Conservation (phyloP, 2,329 filamentous ascomycete genomes). For the Purpureocillium lavendulum region DNA sequence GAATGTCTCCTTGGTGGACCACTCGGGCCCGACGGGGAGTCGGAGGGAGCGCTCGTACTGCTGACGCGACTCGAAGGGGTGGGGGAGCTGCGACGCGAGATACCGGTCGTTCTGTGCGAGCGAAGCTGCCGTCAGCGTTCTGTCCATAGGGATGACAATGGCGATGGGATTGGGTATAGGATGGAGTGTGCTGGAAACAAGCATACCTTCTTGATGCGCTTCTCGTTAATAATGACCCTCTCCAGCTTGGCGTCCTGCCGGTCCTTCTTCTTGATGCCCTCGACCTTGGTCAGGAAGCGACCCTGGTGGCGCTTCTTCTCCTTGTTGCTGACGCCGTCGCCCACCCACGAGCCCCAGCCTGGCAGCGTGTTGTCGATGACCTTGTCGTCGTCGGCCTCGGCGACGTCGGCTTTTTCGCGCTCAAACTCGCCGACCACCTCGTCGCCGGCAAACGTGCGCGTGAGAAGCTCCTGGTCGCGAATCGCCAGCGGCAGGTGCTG, state of each 20-base stretch:
- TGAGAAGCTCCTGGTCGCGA: constrained; percentile 60
- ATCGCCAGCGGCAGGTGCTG: constrained; percentile 48
- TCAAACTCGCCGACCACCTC: constrained; percentile 77
- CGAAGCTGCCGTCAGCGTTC: background rate
- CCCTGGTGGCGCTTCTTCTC: constrained; percentile 56
- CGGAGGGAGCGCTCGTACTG: constrained; percentile 88
- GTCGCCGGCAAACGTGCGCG: constrained; percentile 80
- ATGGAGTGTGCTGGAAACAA: too few relatives aligned
- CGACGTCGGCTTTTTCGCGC: constrained; percentile 65
- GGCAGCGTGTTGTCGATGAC: constrained; percentile 77
- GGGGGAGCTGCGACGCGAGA: constrained; percentile 73
- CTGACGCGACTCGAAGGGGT: constrained; percentile 77
- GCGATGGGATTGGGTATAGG: constrained; percentile 5
- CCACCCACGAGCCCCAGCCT: constrained; percentile 91
- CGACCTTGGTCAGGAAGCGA: constrained; percentile 55
- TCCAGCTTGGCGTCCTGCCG: constrained; percentile 77
- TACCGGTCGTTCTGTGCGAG: constrained; percentile 69
- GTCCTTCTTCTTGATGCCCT: constrained; percentile 67
- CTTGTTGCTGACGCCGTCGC: constrained; percentile 68
- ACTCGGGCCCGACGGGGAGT: constrained; percentile 85
- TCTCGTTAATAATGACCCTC: constrained; percentile 88
- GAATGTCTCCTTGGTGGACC: constrained; percentile 93
- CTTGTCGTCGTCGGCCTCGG: constrained; percentile 74
- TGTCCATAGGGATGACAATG: background rate
- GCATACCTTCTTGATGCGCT: constrained; percentile 75